A percentile compares a stretch with the other conserved stretches of the same genome.
Conservation (phyloP, 441 rosid species). For the Populus hybrid region DNA sequence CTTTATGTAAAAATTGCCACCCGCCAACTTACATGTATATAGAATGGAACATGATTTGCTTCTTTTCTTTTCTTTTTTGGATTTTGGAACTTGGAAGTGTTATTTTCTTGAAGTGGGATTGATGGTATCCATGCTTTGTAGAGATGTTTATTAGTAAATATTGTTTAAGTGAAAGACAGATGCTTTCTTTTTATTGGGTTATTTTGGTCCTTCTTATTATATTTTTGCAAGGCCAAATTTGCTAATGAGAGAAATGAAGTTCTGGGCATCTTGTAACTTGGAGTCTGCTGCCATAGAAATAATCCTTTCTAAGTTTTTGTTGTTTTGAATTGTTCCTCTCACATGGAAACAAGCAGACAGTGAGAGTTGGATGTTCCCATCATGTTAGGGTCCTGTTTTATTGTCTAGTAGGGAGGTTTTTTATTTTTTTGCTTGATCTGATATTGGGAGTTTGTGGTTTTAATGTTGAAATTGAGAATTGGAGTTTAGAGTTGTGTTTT, state of each 20-base stretch:
- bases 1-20: too few species aligned
- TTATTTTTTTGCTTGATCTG: neutral
- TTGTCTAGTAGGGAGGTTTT: neutral
- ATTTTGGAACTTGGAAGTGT: neutral
- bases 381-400: neutral
- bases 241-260: neutral
- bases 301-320: neutral
- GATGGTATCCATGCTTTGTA: neutral
- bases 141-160: too few species aligned
- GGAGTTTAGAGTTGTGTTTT: neutral
- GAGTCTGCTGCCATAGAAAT: neutral
- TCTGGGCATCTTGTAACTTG: slow-evolving; percentile 5
- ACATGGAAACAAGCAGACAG: neutral
- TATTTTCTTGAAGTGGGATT: neutral
- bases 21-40: neutral
- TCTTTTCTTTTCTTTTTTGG: too few species aligned
- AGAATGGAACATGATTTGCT: neutral
- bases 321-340: neutral
- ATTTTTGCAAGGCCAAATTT: too few species aligned
- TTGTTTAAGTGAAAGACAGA: too few species aligned
- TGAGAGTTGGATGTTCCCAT: neutral
- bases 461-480: neutral
- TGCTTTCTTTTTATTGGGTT: too few species aligned
- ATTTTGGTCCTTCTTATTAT: too few species aligned
- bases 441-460: neutral